phyloP scores from a whole-genome alignment of 2,329 filamentous ascomycete species.

The Penicillium italicum region DNA sequence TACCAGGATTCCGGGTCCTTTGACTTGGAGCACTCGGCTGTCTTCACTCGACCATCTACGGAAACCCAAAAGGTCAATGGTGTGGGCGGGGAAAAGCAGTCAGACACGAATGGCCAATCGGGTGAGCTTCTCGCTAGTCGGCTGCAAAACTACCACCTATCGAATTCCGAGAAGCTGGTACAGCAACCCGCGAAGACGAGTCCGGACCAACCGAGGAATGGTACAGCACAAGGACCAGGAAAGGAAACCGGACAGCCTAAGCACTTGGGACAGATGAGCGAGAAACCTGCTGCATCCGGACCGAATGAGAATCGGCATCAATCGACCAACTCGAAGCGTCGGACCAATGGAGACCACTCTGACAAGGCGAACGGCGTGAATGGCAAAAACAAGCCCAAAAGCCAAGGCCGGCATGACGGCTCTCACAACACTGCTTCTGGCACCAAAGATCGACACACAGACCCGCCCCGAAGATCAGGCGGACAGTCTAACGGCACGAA shows the following conservation, averaged over 20 bases:
- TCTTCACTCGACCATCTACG: slow-evolving; percentile 26
- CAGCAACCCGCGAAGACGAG: slow-evolving; percentile 25
- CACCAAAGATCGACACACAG: slow-evolving; percentile 31
- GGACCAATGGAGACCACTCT: slow-evolving; percentile 30
- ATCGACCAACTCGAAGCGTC: slow-evolving; percentile 32
- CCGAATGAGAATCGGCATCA: slow-evolving; percentile 28
- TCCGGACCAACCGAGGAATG: slow-evolving; percentile 25
- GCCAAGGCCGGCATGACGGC: slow-evolving; percentile 27
- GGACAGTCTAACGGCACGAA: slow-evolving; percentile 26
- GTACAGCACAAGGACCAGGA: slow-evolving; percentile 18
- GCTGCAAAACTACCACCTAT: slow-evolving; percentile 38
- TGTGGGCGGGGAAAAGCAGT: slow-evolving; percentile 9
- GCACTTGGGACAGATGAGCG: slow-evolving; percentile 21
- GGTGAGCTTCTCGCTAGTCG: slow-evolving; percentile 37
- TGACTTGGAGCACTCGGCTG: slow-evolving; percentile 33
- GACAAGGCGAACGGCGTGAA: slow-evolving; percentile 36
- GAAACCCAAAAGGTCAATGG: slow-evolving; percentile 22
- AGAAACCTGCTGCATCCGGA: slow-evolving; percentile 22
- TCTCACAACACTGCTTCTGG: slow-evolving; percentile 16
- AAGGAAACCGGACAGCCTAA: slow-evolving; percentile 32
- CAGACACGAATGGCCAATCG: slow-evolving; percentile 29
- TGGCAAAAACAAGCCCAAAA: slow-evolving; percentile 36
- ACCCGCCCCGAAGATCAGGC: slow-evolving; percentile 27
- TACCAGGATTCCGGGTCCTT: slow-evolving; percentile 37
- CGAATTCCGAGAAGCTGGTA: slow-evolving; percentile 31